These are phyloP conservation scores for Chrysoporthe deuterocubensis DNA, from an alignment of 2,329 filamentous ascomycete genomes.

Conservation along the genomic window DNA sequence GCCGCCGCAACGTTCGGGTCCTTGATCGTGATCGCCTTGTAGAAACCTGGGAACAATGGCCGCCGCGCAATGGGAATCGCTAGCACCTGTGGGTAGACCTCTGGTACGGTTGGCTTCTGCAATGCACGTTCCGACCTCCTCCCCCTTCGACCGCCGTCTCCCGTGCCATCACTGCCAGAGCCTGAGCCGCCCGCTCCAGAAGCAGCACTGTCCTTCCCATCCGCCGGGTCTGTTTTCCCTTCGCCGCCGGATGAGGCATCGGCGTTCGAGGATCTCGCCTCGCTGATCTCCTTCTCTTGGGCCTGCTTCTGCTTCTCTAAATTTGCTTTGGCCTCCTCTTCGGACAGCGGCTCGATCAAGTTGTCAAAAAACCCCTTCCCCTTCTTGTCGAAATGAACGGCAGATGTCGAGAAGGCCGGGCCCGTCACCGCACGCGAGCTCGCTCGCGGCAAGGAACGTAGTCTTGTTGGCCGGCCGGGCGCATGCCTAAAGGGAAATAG, in stretches of 20 bases:
- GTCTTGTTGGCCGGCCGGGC: constrained; percentile 16
- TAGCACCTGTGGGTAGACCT: constrained; percentile 96
- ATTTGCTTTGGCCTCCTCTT: constrained; percentile 58
- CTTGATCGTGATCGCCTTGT: constrained; percentile 96
- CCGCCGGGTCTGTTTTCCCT: constrained; percentile 44
- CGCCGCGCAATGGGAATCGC: constrained; percentile 94
- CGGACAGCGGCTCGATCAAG: constrained; percentile 53
- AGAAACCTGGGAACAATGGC: constrained; percentile 95
- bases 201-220: constrained; percentile 65
- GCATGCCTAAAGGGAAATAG: constrained; percentile 21
- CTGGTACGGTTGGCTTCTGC: constrained; percentile 86
- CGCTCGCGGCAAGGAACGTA: constrained; percentile 8
- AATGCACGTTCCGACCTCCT: constrained; percentile 77
- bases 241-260: constrained; percentile 47
- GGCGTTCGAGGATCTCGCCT: constrained; percentile 47
- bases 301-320: constrained; percentile 50
- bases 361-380: constrained; percentile 56
- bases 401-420: constrained; percentile 44
- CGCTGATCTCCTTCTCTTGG: constrained; percentile 49
- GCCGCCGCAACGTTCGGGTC: constrained; percentile 89
- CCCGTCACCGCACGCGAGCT: constrained; percentile 25
- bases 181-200: constrained; percentile 49
- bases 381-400: constrained; percentile 45
- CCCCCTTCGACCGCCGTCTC: constrained; percentile 72
- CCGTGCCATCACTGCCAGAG: constrained; percentile 58